Base-by-base conservation (phyloP, 345 rosid genomes). In the Rubroshorea leprosula region DNA sequence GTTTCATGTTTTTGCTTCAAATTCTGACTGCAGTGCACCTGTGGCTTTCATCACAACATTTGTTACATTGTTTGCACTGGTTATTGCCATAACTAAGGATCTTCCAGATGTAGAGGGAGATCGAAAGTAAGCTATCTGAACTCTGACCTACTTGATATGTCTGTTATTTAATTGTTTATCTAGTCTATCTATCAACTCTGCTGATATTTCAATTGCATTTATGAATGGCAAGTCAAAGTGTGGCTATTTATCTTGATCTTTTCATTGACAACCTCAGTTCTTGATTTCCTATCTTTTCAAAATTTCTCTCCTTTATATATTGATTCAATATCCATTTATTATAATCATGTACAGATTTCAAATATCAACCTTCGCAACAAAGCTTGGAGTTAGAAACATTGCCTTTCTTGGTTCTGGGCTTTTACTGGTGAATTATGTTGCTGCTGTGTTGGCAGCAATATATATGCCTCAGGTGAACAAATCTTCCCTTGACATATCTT, bases 41-140 rank as follows among this genome's bases (percentile, higher is more conserved):
- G 98, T 89, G 75, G 95, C 96, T 70, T 92, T 92, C 78, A 92
- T 92, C 73, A 89, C 96, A 41, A 80, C 83, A 54, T 92, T 92
- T 63, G 96, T 89, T 51, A 84, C 96, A 41, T 54, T 92, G 68
- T 92, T 92, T 63, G 98, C 98, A 0, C 71, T 86, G 60, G 98
- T 92, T 61, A 89, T 92, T 63, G 98, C 96, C 63, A 84, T 92
- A 67, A 89, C 98, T 39, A 86, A 86, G 70, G 98, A 92, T 78
- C 95, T 92, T 67, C 93, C 96, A 31, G 95, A 89, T 66, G 93
- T 89, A 23, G 98, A 92, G 66, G 98, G 98, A 46, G 98, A 89
- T 81, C 91, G 89, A 73, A 89, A 86, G 98, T 92, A 80, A 80
- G 90, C 70, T 20, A 39, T 18, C 6, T 17, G 25, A 38, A n/a